Evolutionary conservation across 2,329 filamentous ascomycete species (phyloP).

Genomic region (Ascochyta pisi): DNA sequence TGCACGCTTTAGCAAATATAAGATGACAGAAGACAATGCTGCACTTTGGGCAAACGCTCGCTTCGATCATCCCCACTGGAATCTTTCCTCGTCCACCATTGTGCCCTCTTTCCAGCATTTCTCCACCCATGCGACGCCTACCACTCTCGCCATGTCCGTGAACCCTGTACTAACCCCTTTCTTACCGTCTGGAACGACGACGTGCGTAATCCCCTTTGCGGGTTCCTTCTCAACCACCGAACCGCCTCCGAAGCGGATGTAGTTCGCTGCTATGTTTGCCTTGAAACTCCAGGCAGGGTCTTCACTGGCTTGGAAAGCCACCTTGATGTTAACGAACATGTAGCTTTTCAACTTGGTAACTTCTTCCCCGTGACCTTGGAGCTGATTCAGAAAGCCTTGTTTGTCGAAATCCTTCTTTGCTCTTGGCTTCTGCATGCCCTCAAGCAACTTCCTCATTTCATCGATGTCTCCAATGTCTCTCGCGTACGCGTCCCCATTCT

Average conservation of each 20-base stretch:
- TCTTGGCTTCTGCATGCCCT: constrained; percentile 47
- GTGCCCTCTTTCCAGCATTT: constrained; percentile 83
- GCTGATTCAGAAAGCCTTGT: constrained; percentile 33
- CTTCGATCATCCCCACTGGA: constrained; percentile 42
- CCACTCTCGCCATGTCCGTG: constrained; percentile 69
- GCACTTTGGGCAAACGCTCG: not conserved
- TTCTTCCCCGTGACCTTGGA: constrained; percentile 36
- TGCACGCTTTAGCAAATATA: too few relatives aligned
- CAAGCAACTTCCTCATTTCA: constrained; percentile 62
- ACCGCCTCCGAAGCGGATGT: constrained; percentile 74
- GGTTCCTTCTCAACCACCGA: constrained; percentile 59
- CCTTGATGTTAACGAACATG: constrained; percentile 41
- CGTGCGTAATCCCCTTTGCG: constrained; percentile 70
- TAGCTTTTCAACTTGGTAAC: constrained; percentile 36
- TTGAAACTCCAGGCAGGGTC: constrained; percentile 29
- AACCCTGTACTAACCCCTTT: constrained; percentile 49
- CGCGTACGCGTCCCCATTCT: constrained; percentile 82
- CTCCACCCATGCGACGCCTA: constrained; percentile 75
- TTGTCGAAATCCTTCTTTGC: constrained; percentile 24
- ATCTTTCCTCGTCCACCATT: constrained; percentile 71
- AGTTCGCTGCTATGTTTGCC: constrained; percentile 60
- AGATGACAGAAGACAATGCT: not conserved
- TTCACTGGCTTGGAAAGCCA: constrained; percentile 22
- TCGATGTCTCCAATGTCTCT: constrained; percentile 67
- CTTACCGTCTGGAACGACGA: constrained; percentile 63